Evolutionary conservation across 768 basidiomycete genomes (phyloP).

Genomic region (Mycena kentingensis): DNA sequence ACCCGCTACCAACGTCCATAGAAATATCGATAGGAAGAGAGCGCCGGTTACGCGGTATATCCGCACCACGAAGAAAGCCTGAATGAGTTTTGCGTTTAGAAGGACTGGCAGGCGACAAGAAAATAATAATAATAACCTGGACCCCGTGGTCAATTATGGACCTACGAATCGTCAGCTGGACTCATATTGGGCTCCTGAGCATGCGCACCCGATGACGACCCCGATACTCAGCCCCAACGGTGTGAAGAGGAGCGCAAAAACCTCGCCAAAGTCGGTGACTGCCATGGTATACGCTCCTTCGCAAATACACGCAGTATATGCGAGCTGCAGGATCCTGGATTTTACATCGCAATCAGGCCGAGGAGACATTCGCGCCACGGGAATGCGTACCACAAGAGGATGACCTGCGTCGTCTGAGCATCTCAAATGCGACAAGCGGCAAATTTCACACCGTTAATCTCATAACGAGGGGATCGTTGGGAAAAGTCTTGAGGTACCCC

Average conservation of each 20-base stretch:
- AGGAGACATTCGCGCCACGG: neutral
- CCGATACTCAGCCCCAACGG: conserved; percentile 14
- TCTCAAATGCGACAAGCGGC: too few species aligned
- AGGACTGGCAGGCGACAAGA: neutral
- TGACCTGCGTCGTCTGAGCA: conserved; percentile 3
- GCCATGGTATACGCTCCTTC: conserved; percentile 15
- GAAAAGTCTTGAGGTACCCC: too few species aligned
- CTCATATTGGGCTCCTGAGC: neutral
- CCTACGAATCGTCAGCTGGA: too few species aligned
- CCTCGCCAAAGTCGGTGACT: conserved; percentile 16
- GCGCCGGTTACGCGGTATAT: conserved; percentile 13
- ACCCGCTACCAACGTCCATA: conserved; percentile 8
- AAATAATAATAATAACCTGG: neutral
- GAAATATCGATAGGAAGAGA: conserved; percentile 7
- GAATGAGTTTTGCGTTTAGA: neutral
- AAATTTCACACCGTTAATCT: too few species aligned
- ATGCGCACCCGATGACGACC: conserved; percentile 11
- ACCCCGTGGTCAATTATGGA: conserved; percentile 12
- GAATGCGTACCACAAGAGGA: conserved; percentile 19
- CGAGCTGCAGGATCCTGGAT: conserved; percentile 9
- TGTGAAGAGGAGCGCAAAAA: conserved; percentile 11
- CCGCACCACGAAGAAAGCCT: conserved; percentile 17
- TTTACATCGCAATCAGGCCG: neutral
- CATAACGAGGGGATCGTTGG: too few species aligned
- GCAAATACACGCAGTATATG: conserved; percentile 14